These are phyloP conservation scores for Novymonas esmeraldas DNA, from an alignment of 208 protist species.

Conservation along the genomic window DNA sequence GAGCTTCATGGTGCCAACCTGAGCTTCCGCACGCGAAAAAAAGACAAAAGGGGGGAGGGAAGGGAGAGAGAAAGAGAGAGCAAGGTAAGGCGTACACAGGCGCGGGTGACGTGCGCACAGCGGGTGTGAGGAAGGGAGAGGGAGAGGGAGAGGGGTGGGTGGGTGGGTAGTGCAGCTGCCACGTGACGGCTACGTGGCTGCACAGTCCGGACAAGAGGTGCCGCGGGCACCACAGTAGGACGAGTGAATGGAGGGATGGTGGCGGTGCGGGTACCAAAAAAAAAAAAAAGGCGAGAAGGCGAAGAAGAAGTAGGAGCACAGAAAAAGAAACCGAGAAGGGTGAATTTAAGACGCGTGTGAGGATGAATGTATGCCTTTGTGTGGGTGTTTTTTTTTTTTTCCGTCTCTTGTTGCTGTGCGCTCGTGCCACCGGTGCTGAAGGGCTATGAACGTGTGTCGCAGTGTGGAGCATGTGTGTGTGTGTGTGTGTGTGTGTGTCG, in stretches of 20 bases:
- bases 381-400: no score
- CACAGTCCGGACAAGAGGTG: no score
- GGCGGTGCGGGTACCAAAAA: neutral
- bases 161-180: neutral
- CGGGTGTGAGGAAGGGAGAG: neutral
- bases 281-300: neutral
- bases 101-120: no score
- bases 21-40: no score
- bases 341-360: neutral
- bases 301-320: neutral
- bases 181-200: no score
- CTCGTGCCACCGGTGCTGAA: no score
- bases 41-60: neutral
- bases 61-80: conserved; percentile 14
- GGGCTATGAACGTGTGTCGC: no score
- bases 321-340: neutral
- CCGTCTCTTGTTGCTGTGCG: no score
- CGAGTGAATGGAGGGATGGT: no score
- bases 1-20: conserved; percentile 32
- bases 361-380: no score
- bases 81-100: neutral
- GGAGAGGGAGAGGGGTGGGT: neutral
- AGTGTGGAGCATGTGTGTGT: neutral
- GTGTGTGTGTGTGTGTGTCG: neutral
- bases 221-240: no score